Base-by-base conservation (phyloP, 73 alveolate genomes). In the Paramecium sexaurelia region DNA sequence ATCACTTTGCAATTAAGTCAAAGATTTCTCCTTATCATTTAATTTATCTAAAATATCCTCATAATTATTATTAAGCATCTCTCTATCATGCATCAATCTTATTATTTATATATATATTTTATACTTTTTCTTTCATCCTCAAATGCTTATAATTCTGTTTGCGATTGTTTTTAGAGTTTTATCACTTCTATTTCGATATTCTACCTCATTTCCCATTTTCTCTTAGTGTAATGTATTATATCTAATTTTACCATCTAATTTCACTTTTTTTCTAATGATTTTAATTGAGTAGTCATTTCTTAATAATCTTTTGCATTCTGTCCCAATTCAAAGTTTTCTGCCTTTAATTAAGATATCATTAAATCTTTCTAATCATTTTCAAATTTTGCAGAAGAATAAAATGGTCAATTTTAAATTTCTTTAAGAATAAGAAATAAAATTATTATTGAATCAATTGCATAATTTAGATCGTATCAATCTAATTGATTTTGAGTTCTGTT, bases 131-230 rank as follows among this genome's bases (percentile, higher is more conserved):
- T 36, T 36, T 75, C 88, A 33, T 73, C 87, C 35, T 73, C 35
- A 7, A 15, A 32, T 27, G 67, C 45, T 35, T 75, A 75, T n/a
- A 75, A 19, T 75, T 75, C 88, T 2, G 57, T 40, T 27, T 36
- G 89, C 67, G 15, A 87, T 67, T 10, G 93, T 66, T 66, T 87
- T 87, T 11, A 78, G 37, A 37, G 84, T 73, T 66, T 73, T 27
- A 43, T 73, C 93, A 39, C 69, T 73, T 40, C 73, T 67, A 61
- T 87, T 87, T 39, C 93, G n/a, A 36, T 55, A 73, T 66, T 87
- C 93, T 2, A 87, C 71, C 68, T 87, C 93, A 67, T 87, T 87
- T 67, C 93, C 68, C 85, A 87, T 78, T 40, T 87, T 87, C 29
- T 87, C 89, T 39, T 87, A 88, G 24, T 73, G 45, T 43, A 87